These are phyloP conservation scores for Piper betle DNA, from an alignment of 164 flowering plant species.

Conservation along the genomic window DNA sequence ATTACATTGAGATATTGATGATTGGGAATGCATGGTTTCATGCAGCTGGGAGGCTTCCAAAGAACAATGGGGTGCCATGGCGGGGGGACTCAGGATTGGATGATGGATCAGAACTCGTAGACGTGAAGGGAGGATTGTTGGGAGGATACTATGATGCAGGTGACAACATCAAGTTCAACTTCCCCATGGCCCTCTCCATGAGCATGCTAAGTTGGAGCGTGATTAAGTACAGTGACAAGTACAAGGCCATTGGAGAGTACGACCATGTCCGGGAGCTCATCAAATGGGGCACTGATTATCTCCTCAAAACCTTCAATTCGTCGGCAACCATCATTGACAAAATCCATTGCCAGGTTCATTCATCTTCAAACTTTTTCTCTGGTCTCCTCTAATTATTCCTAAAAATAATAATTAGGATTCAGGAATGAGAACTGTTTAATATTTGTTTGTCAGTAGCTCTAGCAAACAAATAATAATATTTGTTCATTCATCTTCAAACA, in stretches of 20 bases:
- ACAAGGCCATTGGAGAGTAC: slow-evolving; percentile 40
- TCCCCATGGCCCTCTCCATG: slow-evolving; percentile 74
- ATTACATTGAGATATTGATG: neutral
- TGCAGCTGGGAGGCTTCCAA: slow-evolving; percentile 68
- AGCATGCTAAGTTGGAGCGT: slow-evolving; percentile 86
- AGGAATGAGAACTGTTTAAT: neutral
- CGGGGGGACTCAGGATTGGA: slow-evolving; percentile 59
- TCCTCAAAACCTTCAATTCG: slow-evolving; percentile 68
- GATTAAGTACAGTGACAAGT: slow-evolving; percentile 67
- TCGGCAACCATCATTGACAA: slow-evolving; percentile 43
- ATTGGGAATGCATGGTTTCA: neutral
- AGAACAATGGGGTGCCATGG: slow-evolving; percentile 41
- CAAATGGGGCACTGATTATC: slow-evolving; percentile 89
- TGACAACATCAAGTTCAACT: slow-evolving; percentile 60
- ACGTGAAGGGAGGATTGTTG: slow-evolving; percentile 44
- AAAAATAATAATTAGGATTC: too few relatives aligned
- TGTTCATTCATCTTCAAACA: too few relatives aligned
- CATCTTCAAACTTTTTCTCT: neutral
- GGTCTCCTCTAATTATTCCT: neutral
- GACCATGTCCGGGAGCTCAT: slow-evolving; percentile 56
- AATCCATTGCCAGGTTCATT: slow-evolving; percentile 42
- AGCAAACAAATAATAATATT: too few relatives aligned
- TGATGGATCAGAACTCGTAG: slow-evolving; percentile 39
- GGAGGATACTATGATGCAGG: slow-evolving; percentile 93
- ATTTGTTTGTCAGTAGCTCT: neutral